These are phyloP conservation scores for Teratosphaeria pseudoeucalypti DNA, from an alignment of 2,329 filamentous ascomycete genomes.

Conservation along the genomic window DNA sequence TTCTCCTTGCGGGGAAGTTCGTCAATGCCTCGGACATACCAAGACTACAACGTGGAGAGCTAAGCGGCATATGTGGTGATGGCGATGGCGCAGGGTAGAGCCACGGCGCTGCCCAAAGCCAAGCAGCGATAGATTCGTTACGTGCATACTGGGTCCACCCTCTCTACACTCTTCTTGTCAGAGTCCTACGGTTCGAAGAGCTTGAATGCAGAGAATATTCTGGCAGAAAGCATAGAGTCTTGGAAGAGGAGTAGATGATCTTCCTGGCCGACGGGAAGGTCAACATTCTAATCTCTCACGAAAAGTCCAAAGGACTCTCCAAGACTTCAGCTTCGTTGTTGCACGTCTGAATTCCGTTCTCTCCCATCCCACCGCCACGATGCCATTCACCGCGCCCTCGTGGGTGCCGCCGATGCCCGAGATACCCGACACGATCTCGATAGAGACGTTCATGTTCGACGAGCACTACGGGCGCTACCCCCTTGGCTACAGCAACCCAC, in stretches of 20 bases:
- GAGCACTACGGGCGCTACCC: slow-evolving; percentile 59
- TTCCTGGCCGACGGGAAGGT: neutral
- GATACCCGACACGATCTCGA: slow-evolving; percentile 62
- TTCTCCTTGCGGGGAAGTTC: neutral
- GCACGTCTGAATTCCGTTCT: neutral
- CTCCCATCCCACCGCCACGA: slow-evolving; percentile 11
- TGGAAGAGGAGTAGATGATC: neutral
- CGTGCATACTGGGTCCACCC: neutral
- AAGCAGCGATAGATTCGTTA: too few species aligned
- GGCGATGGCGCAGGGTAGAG: neutral
- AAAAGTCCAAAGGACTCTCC: too few species aligned
- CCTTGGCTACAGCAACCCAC: slow-evolving; percentile 52
- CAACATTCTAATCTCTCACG: neutral
- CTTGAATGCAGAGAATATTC: neutral
- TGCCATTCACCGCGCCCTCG: slow-evolving; percentile 49
- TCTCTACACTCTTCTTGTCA: neutral
- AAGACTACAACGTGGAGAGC: neutral
- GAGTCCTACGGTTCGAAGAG: neutral
- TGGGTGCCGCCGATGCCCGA: slow-evolving; percentile 55
- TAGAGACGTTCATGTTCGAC: slow-evolving; percentile 67
- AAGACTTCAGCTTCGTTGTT: neutral
- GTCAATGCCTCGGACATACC: neutral
- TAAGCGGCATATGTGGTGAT: neutral
- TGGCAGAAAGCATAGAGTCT: neutral
- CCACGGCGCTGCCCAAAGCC: neutral